Percentiles rank a stretch among this genome's conserved stretches.
Conservation (phyloP, 352 stramenopile genomes). For the Blastocystis sp. region DNA sequence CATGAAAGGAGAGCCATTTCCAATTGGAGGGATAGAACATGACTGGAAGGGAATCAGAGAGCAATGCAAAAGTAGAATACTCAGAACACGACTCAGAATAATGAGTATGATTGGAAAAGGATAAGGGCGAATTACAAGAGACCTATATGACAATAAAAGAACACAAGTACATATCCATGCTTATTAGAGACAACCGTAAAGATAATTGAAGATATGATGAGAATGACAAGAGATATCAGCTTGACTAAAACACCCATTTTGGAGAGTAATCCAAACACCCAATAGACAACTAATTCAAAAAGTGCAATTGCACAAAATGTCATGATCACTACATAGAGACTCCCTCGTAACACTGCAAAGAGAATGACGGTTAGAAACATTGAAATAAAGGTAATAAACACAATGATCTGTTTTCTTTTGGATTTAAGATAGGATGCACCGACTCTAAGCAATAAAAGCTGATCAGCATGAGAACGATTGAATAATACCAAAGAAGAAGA, state of each 20-base stretch:
- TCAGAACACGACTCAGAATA: background rate
- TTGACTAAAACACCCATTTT: conserved; percentile 11
- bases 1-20: background rate
- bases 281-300: conserved; percentile 10
- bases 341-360: background rate
- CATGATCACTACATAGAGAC: background rate
- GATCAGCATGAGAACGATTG: background rate
- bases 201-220: background rate
- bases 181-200: conserved; percentile 39
- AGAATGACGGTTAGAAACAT: background rate
- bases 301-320: background rate
- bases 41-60: background rate
- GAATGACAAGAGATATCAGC: background rate
- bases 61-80: conserved; percentile 42
- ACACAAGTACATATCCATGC: conserved; percentile 6
- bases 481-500: conserved; percentile 1
- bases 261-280: conserved; percentile 22
- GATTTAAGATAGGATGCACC: conserved; percentile 36
- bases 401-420: conserved; percentile 12
- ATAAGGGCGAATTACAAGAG: background rate
- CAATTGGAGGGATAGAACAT: background rate
- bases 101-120: conserved; percentile 6
- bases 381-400: conserved; percentile 7
- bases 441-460: background rate
- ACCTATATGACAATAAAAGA: background rate